These are phyloP conservation scores for Luzula sylvatica DNA, from an alignment of 176 grass and related monocot genomes.

Conservation along the genomic window DNA sequence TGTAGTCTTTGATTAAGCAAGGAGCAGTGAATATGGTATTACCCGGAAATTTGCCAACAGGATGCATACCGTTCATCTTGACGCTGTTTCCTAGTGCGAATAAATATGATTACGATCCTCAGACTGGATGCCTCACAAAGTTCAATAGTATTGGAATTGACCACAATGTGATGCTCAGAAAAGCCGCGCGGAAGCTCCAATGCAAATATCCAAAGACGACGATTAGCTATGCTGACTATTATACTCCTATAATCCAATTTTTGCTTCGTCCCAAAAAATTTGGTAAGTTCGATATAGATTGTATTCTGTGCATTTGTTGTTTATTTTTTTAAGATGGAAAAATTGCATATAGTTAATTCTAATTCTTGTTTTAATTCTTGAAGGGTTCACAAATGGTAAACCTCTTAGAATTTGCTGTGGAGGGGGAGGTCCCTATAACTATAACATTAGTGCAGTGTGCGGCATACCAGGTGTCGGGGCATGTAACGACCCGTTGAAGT, in stretches of 20 bases:
- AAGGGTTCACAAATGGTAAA: slow-evolving; percentile 18
- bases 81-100: not conserved
- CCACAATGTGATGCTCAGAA: slow-evolving; percentile 27
- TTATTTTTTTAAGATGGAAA: no score
- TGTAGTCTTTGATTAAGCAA: slow-evolving; percentile 17
- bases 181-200: not conserved
- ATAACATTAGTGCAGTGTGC: slow-evolving; percentile 15
- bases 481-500: slow-evolving; percentile 4
- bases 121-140: slow-evolving; percentile 25
- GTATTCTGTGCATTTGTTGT: no score
- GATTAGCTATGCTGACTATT: slow-evolving; percentile 15
- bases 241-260: slow-evolving; percentile 5
- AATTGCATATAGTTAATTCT: no score
- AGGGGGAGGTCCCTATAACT: slow-evolving; percentile 28
- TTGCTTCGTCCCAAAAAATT: slow-evolving; percentile 1
- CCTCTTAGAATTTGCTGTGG: slow-evolving; percentile 31
- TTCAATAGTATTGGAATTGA: slow-evolving; percentile 9
- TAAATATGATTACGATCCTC: slow-evolving; percentile 12
- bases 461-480: not conserved
- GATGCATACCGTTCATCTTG: slow-evolving; percentile 12
- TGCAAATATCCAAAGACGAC: not conserved
- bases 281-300: not conserved
- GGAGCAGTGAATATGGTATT: slow-evolving; percentile 25
- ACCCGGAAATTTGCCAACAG: slow-evolving; percentile 23
- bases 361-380: not conserved